Percentiles rank a stretch among this genome's conserved stretches.
phyloP scores from a whole-genome alignment of 176 grass and related monocot species.

The Lolium rigidum region DNA sequence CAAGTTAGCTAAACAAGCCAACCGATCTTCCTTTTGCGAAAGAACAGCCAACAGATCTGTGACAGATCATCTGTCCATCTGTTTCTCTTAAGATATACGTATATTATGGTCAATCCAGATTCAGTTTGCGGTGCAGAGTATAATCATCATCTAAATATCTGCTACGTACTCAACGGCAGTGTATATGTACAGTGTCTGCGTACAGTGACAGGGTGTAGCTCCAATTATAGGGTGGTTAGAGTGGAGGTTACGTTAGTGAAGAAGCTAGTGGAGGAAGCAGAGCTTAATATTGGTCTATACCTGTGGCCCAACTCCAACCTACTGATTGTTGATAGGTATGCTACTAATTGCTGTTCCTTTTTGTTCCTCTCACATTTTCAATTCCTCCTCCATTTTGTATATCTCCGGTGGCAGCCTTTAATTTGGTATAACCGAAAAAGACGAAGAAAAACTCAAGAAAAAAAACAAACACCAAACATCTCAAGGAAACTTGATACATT shows the following conservation, averaged over 20 bases:
- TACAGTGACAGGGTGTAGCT: neutral
- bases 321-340: neutral
- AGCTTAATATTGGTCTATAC: neutral
- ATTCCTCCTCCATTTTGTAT: neutral
- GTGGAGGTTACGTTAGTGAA: conserved; percentile 29
- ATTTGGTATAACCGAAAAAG: too few species aligned
- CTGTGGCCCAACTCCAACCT: neutral
- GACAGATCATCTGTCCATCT: neutral
- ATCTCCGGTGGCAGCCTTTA: too few species aligned
- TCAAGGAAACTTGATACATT: too few species aligned
- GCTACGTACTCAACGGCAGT: neutral
- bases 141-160: neutral
- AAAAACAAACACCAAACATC: too few species aligned
- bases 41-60: neutral
- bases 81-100: neutral
- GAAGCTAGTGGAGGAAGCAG: neutral
- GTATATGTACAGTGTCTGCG: neutral
- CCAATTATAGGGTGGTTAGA: conserved; percentile 14
- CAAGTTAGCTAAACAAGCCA: neutral
- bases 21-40: neutral
- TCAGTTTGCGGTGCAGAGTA: neutral
- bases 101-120: conserved; percentile 21
- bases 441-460: too few species aligned
- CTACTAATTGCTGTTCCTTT: neutral
- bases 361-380: neutral